Base-by-base conservation (phyloP, 768 basidiomycete genomes). In the Bullera alba region DNA sequence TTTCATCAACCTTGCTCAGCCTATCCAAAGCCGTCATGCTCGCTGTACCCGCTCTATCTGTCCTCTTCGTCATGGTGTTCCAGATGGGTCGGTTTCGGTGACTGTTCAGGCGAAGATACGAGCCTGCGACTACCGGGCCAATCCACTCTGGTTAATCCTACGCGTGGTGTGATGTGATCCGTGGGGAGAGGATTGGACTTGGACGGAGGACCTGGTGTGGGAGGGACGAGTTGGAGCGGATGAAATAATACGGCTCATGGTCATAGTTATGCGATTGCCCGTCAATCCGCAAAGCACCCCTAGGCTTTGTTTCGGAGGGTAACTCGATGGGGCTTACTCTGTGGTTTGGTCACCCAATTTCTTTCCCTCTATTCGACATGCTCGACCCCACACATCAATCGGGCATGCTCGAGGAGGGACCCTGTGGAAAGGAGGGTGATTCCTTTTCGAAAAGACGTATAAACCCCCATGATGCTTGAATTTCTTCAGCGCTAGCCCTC, bases 251-350 rank as follows among this genome's bases (percentile, higher is more conserved):
- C 38, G 30, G 62, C 65, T 67, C 65, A 67, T 67, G 57, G 65
- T 44, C 29, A 67, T 51, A 67, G 65, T 67, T 42, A 67, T 67
- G 56, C 65, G 65, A 67, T 67, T 67, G 57, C 61, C 58, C 51
- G 41, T 12, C 26, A 26, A 12, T 53, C 41, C 37, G 29, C 28
- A 46, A 25, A 45, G n/a, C 25, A 19, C 16, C 16, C 21, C 44
- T 32, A 16, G 1, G 25, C 27, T 27, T 16, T 10, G 43, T 8
- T 41, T 16, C n/a, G n/a, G 38, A 57, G 53, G 65, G 56, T 67
- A 62, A 67, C 65, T 63, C 65, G 65, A 67, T 64, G 65, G 65
- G 62, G 65, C 65, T 67, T 67, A 67, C 62, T 67, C 65, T 67
- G 65, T 67, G 58, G 56, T 57, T 66, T 67, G 62, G 52, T 49